Evolutionary conservation across 208 protist genomes (phyloP), one percentile per base, ranked within the genome.

Genomic region (Strigomonas oncopelti): DNA sequence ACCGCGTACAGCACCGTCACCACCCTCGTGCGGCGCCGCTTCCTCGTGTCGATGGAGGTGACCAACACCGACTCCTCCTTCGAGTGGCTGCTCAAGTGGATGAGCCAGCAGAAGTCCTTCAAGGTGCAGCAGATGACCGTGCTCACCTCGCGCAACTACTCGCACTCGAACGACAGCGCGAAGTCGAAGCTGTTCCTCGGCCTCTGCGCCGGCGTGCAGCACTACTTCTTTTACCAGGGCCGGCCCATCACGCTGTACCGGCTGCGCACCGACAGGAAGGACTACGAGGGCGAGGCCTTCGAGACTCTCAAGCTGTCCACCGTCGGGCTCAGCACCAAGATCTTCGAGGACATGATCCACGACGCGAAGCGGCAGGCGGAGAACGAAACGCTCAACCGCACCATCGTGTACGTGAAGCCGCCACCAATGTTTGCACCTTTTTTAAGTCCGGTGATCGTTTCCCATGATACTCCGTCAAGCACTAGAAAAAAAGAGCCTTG

Each of bases 321-420:
- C 14, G 13, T 55, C 24, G 71, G 90, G 65, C 78, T 96, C 56
- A 80, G 74, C 24, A 93, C 91, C 2, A 63, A 91, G 0, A 62
- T 88, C 14, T 77, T 96, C 68, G 68, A 87, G 66, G 69, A 81
- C 29, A 88, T 96, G 25, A 70, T 96, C 34, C 76, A 85, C 48
- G 85, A 87, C 29, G 93, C 93, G 14, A 76, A 81, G 65, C 27
- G 67, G 36, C 68, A 84, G n/a, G 85, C 80, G 4, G 78, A 78
- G 60, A 59, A 81, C 46, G 72, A 83, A 13, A 90, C 95, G 53
- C 85, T 71, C 67, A 81, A 92, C 58, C 84, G 88, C 53, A 97
- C 93, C 24, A 81, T 93, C 31, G 78, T 97, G 25, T 95, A 95
- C 74, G 69, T 86, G 66, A 91, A 88, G n/a, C n/a, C n/a, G n/a